Percentiles rank a stretch among this genome's conserved stretches.
Conservation (phyloP, 176 grass and related monocot genomes). For the Ensete ventricosum region DNA sequence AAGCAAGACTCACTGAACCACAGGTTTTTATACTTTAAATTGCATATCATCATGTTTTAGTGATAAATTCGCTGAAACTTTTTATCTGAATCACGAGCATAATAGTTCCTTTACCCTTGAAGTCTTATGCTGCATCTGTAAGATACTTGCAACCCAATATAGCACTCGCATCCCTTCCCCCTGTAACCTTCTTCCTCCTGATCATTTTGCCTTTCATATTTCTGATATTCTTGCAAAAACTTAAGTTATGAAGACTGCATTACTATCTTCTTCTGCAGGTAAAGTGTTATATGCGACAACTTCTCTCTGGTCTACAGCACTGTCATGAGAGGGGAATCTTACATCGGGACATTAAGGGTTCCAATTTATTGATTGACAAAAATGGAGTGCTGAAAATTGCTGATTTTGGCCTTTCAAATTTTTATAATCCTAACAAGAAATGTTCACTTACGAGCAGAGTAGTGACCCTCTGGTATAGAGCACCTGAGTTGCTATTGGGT, state of each 20-base stretch:
- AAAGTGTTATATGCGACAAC: slow-evolving; percentile 19
- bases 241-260: not conserved
- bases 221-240: not conserved
- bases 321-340: slow-evolving; percentile 22
- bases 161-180: no score
- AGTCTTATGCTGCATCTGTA: not conserved
- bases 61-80: not conserved
- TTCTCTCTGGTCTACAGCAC: slow-evolving; percentile 16
- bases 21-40: slow-evolving; percentile 27
- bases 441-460: slow-evolving; percentile 18
- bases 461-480: slow-evolving; percentile 26
- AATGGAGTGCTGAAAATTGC: slow-evolving; percentile 22
- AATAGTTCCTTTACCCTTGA: no score
- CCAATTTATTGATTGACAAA: slow-evolving; percentile 22
- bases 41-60: not conserved
- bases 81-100: not conserved
- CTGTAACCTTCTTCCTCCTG: not conserved
- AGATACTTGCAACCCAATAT: not conserved
- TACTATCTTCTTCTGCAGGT: slow-evolving; percentile 8
- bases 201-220: not conserved
- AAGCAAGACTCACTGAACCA: slow-evolving; percentile 32
- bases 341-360: slow-evolving; percentile 26
- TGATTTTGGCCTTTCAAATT: slow-evolving; percentile 24
- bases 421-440: slow-evolving; percentile 6
- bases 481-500: slow-evolving; percentile 19